Conservation (phyloP, 345 rosid genomes). For the Rhizophora apiculata region DNA sequence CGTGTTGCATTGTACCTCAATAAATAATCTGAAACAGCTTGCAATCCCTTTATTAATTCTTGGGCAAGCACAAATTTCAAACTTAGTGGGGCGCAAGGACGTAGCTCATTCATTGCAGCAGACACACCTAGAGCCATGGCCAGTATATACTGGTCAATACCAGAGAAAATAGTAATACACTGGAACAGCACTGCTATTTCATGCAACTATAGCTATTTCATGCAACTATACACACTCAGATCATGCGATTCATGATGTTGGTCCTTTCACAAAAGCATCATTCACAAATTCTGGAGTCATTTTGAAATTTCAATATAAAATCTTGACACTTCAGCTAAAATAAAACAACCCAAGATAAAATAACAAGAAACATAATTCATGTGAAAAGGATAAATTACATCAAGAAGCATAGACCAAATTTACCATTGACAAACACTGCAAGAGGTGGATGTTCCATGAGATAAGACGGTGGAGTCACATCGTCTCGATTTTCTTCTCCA, state of each 20-base stretch:
- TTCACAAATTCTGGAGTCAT: background rate
- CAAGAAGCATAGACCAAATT: conserved; percentile 16
- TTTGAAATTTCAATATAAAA: conserved; percentile 2
- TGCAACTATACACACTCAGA: background rate
- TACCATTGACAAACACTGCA: conserved; percentile 92
- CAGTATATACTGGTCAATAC: conserved; percentile 4
- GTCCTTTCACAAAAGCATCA: background rate
- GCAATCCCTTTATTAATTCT: conserved; percentile 76
- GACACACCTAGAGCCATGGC: conserved; percentile 62
- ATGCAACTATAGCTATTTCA: conserved; percentile 1
- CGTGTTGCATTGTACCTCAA: conserved; percentile 83
- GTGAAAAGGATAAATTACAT: background rate
- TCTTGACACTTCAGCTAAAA: background rate
- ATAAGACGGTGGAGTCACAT: conserved; percentile 88
- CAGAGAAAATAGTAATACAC: background rate
- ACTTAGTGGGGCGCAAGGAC: conserved; percentile 87
- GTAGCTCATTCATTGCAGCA: conserved; percentile 86
- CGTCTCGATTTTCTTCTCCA: conserved; percentile 70
- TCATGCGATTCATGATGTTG: background rate
- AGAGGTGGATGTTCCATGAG: conserved; percentile 99
- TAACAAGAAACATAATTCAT: background rate
- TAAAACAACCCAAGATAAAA: background rate
- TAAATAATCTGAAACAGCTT: conserved; percentile 73
- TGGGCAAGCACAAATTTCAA: conserved; percentile 71
- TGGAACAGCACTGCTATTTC: background rate